Conservation (phyloP, 2,329 filamentous ascomycete genomes). For the Fusarium avenaceum region DNA sequence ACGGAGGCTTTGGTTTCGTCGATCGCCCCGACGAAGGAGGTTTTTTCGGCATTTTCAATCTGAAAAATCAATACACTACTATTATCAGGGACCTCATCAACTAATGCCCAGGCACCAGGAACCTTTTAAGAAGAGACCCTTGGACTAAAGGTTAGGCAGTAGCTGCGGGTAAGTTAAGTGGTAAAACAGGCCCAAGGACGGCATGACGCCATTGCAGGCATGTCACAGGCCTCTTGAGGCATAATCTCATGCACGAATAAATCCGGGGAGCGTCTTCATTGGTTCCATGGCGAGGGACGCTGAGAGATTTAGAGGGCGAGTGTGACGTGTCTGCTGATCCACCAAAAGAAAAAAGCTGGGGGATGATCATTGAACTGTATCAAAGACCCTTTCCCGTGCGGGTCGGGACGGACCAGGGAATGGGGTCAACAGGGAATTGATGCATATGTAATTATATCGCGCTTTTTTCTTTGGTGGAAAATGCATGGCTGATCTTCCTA, state of each 20-base stretch:
- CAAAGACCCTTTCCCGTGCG: slow-evolving; percentile 10
- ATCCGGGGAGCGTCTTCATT: slow-evolving; percentile 36
- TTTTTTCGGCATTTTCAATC: slow-evolving; percentile 37
- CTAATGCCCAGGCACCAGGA: slow-evolving; percentile 7
- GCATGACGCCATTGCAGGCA: slow-evolving; percentile 46
- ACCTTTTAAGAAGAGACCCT: slow-evolving; percentile 11
- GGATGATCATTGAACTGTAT: slow-evolving; percentile 9
- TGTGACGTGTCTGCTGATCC: slow-evolving; percentile 50
- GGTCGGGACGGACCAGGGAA: slow-evolving; percentile 27
- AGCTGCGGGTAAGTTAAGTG: slow-evolving; percentile 11
- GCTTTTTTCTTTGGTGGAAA: fast-evolving
- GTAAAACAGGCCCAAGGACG: slow-evolving; percentile 16
- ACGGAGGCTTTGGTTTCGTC: slow-evolving; percentile 31
- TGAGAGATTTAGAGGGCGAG: neutral
- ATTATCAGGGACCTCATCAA: neutral
- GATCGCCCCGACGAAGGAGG: slow-evolving; percentile 30
- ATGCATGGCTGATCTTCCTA: neutral
- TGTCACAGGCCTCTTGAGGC: slow-evolving; percentile 22
- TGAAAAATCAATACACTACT: neutral
- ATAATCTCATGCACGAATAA: neutral
- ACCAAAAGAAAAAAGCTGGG: slow-evolving; percentile 16
- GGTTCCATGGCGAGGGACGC: slow-evolving; percentile 23
- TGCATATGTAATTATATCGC: slow-evolving; percentile 32
- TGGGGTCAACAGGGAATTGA: neutral
- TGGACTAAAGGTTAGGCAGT: neutral